phyloP scores from a whole-genome alignment of 2,329 filamentous ascomycete genomes.

The Paraphaeosphaeria minitans region DNA sequence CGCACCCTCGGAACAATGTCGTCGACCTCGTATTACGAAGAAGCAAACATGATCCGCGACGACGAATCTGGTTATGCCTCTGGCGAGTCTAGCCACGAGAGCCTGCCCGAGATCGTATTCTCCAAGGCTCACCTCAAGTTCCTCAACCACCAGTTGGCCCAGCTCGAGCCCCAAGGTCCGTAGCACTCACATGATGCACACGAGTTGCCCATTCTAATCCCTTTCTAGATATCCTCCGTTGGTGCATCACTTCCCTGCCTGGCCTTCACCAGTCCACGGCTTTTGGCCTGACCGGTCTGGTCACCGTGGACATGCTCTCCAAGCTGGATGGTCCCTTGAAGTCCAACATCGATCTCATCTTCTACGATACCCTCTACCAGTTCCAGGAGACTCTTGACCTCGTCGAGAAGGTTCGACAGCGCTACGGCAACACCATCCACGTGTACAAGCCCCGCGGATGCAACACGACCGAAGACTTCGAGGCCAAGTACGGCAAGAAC shows the following conservation, averaged over 20 bases:
- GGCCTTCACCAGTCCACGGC: conserved; percentile 69
- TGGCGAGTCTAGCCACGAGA: conserved; percentile 65
- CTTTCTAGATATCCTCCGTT: conserved; percentile 76
- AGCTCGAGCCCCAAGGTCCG: conserved; percentile 77
- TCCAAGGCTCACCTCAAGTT: conserved; percentile 86
- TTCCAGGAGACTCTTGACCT: conserved; percentile 58
- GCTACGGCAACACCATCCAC: conserved; percentile 82
- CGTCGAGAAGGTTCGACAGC: conserved; percentile 70
- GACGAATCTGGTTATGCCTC: conserved; percentile 84
- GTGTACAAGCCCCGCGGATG: conserved; percentile 84
- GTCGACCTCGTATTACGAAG: conserved; percentile 34
- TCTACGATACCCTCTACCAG: conserved; percentile 61
- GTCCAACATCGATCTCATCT: conserved; percentile 57
- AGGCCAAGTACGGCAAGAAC: conserved; percentile 76
- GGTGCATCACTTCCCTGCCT: conserved; percentile 89
- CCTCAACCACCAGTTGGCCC: conserved; percentile 86
- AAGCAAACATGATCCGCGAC: conserved; percentile 44
- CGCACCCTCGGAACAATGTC: conserved; percentile 27
- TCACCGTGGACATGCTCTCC: conserved; percentile 70
- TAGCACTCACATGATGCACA: conserved; percentile 20
- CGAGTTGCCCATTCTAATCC: conserved; percentile 29
- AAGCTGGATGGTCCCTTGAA: conserved; percentile 69
- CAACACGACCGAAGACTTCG: conserved; percentile 76
- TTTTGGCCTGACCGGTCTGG: conserved; percentile 58
- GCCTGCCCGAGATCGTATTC: conserved; percentile 79